Conservation (phyloP, 139 green algal species). For the Zygnema circumcarinatum region DNA sequence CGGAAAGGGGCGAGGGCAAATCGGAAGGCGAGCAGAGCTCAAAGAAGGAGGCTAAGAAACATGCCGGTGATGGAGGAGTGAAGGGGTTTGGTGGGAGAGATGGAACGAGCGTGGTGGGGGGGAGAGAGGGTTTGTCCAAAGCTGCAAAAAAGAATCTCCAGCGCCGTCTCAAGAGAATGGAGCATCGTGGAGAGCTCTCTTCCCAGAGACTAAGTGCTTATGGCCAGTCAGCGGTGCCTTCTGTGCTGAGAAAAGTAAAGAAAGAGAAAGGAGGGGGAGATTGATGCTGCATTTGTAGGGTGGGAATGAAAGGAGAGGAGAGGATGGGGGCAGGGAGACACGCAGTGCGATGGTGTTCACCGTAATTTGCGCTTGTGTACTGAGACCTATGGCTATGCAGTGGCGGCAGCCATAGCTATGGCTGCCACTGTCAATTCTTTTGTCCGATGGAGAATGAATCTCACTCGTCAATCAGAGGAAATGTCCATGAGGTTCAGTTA, state of each 20-base stretch:
- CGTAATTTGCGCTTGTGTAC: too few relatives aligned
- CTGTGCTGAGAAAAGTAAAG: background rate
- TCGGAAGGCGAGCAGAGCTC: background rate
- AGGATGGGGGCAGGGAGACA: too few relatives aligned
- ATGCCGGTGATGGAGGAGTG: background rate
- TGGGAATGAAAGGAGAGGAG: too few relatives aligned
- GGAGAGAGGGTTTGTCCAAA: constrained; percentile 12
- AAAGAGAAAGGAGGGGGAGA: background rate
- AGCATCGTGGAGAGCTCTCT: constrained; percentile 32
- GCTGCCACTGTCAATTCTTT: too few relatives aligned
- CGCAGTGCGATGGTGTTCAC: too few relatives aligned
- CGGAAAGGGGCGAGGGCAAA: background rate
- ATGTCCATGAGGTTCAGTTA: too few relatives aligned
- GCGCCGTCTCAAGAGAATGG: constrained; percentile 27
- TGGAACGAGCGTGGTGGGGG: background rate
- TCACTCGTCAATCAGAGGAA: too few relatives aligned
- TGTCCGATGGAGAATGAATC: too few relatives aligned
- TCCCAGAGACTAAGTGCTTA: constrained; percentile 39
- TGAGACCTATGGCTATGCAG: too few relatives aligned
- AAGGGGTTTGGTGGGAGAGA: background rate
- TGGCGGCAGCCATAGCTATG: too few relatives aligned
- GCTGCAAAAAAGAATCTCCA: constrained; percentile 33
- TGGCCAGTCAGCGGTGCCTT: constrained; percentile 19
- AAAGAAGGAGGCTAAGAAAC: background rate
- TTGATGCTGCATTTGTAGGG: too few relatives aligned